A percentile compares a stretch with the other conserved stretches of the same genome.
Evolutionary conservation across 768 basidiomycete species (phyloP).

Genomic region (Suillus bovinus): DNA sequence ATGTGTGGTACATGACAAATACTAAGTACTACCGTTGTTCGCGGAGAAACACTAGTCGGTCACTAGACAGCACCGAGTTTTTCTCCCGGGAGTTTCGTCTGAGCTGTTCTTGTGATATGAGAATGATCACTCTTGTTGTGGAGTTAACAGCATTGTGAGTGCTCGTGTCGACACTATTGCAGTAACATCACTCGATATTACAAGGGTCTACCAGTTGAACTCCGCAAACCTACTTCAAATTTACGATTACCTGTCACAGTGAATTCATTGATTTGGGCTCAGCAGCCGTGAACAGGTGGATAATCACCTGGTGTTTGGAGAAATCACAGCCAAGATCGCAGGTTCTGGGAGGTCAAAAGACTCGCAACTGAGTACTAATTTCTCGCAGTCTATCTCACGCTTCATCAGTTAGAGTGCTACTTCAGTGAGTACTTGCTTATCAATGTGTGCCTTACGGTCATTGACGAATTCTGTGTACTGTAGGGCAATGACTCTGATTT

Average conservation of each 20-base stretch:
- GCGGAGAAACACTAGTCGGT: not conserved
- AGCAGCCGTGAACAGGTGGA: not conserved
- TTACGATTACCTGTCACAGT: not conserved
- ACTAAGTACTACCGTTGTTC: not conserved
- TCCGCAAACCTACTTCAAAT: not conserved
- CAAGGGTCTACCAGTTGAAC: not conserved
- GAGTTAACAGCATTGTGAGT: not conserved
- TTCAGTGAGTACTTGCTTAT: not conserved
- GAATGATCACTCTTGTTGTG: not conserved
- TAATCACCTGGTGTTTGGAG: not conserved
- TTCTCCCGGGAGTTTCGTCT: not conserved
- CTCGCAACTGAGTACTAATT: not conserved
- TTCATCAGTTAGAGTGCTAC: not conserved
- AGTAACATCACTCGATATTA: not conserved
- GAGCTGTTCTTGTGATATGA: not conserved
- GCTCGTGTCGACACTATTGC: not conserved
- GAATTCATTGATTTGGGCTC: not conserved
- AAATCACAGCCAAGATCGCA: not conserved
- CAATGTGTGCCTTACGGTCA: not conserved
- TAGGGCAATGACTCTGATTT: not conserved
- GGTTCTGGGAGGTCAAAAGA: not conserved
- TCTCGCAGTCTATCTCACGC: not conserved
- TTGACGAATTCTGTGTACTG: not conserved
- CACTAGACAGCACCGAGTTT: not conserved
- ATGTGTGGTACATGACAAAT: too few relatives aligned